Evolutionary conservation across 768 basidiomycete species (phyloP), one percentile per base, ranked within the genome.

Genomic region (Pleurotus ostreatus): DNA sequence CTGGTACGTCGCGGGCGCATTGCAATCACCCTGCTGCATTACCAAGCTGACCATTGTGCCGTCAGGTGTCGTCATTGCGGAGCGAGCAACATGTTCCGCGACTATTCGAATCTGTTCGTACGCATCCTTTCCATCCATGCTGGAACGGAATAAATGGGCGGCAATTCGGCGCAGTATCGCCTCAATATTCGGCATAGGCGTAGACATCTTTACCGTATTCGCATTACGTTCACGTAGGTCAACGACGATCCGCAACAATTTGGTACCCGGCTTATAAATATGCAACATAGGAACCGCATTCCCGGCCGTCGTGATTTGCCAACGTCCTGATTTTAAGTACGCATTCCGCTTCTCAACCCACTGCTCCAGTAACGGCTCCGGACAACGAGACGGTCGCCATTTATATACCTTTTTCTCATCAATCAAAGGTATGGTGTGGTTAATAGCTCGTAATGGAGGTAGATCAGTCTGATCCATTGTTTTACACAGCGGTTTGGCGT

Each of bases 391-490:
- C 0, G 66, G 61, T 0, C 66, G 59, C 74, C 73, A 79, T 0
- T 59, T 59, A 49, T 76, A 75, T 0, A 54, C 55, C 47, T 63
- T 65, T 0, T 57, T 34, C 9, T 65, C 58, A 45, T 78, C 71
- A 22, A 77, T 77, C 2, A 80, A 56, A 0, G 70, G 72, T 1
- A 80, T 78, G 0, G 53, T 44, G 55, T 80, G 76, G 57, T 80
- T 79, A 2, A 79, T 72, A 0, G 57, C 72, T 1, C 71, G 37
- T 2, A 76, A 47, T 0, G 74, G 76, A 0, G 79, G 78, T 7
- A 76, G 47, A 0, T 63, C 65, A 0, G 68, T 72, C 7, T 73
- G 69, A 7, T 49, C 57, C 0, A 63, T 67, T 8, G 59, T 54
- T 44, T 62, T 64, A 47, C 67, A 74, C 1, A 69, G 41, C 0